Conservation (phyloP, 2,329 filamentous ascomycete species). For the Elsinoe australis region DNA sequence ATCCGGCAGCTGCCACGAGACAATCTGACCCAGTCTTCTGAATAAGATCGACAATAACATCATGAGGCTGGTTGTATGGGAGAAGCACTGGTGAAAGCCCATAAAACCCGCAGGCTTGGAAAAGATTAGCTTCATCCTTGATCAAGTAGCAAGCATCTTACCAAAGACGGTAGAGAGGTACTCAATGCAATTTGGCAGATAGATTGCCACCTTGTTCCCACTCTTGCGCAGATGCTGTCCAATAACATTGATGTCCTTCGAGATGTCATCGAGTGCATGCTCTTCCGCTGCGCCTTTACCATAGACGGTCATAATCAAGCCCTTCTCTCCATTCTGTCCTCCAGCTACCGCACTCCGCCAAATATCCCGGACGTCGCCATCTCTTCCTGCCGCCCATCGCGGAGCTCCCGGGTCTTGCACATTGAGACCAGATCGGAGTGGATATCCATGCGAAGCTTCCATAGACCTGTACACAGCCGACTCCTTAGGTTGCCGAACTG, state of each 20-base stretch:
- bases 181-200: constrained; percentile 88
- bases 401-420: constrained; percentile 73
- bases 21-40: constrained; percentile 67
- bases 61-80: constrained; percentile 68
- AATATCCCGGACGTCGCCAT: constrained; percentile 85
- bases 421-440: constrained; percentile 67
- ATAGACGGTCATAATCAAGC: constrained; percentile 69
- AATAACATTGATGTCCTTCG: constrained; percentile 78
- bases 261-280: constrained; percentile 62
- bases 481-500: constrained; percentile 74
- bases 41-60: constrained; percentile 64
- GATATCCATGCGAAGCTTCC: constrained; percentile 76
- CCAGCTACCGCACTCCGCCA: constrained; percentile 60
- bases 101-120: constrained; percentile 74
- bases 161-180: constrained; percentile 71
- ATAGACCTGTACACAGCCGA: constrained; percentile 80
- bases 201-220: constrained; percentile 73
- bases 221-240: constrained; percentile 67
- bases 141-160: constrained; percentile 28
- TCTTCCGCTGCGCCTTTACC: constrained; percentile 69
- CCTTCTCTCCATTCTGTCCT: constrained; percentile 52
- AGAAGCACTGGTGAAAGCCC: constrained; percentile 76
- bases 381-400: constrained; percentile 73
- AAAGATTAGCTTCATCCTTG: background rate
- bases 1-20: constrained; percentile 75